Evolutionary conservation across 2,329 filamentous ascomycete species (phyloP), one percentile per base, ranked within the genome.

Genomic region (Fusarium sp.): DNA sequence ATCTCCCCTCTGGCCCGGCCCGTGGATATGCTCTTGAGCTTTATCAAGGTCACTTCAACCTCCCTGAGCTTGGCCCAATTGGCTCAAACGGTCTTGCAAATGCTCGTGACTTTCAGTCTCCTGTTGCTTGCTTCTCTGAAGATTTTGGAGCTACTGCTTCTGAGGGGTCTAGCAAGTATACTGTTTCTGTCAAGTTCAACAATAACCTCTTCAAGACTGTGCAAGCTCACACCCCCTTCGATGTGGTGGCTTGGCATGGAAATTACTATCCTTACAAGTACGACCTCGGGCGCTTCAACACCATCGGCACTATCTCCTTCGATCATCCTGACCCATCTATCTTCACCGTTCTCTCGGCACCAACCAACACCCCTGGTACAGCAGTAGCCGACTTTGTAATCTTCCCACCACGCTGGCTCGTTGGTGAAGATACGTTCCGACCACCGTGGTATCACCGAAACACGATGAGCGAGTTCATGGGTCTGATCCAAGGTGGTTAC

Each of bases 231-330:
- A 91, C 90, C 0, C 92, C 93, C 0, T 95, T 94, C 76, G 92
- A 95, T 75, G 89, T 95, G 0, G 92, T 94, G 7, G 92, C 90
- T 7, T 95, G 92, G 92, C 92, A 95, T 78, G 93, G 93, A 48
- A 92, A 90, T 70, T 94, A 94, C 82, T 92, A 92, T 68, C 93
- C 93, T 0, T 94, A 90, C 86, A 95, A 95, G 82, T 95, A 95
- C 83, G 93, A 94, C 76, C 86, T 95, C 2, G 91, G 91, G 31
- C 89, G 92, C 37, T 95, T 94, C 85, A 92, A 91, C 82, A 90
- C 89, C 46, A 90, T 95, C 48, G 93, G 92, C 25, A 90, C 86
- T 60, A 90, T 93, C 72, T 92, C 89, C 12, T 93, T 89, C 77
- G 93, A 95, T 79, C 93, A 95, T 78, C 92, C 92, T 2, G 93